phyloP scores from a whole-genome alignment of 2,329 filamentous ascomycete genomes.

The Trichoderma sp. region DNA sequence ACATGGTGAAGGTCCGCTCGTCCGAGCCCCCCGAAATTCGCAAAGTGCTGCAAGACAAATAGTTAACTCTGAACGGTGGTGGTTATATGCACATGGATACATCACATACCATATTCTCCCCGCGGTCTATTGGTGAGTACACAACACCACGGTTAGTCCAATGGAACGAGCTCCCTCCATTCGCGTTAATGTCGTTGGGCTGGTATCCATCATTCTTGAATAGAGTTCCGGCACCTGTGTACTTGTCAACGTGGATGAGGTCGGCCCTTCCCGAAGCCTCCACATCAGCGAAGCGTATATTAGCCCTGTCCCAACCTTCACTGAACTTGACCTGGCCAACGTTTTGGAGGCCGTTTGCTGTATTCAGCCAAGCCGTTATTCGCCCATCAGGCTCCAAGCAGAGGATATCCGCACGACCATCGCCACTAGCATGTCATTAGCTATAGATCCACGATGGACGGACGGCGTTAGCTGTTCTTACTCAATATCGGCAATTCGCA shows the following conservation, averaged over 20 bases:
- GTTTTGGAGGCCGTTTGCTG: not conserved
- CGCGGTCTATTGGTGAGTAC: conserved; percentile 4
- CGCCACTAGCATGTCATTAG: conserved; percentile 4
- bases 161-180: not conserved
- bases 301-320: conserved; percentile 4
- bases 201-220: conserved; percentile 8
- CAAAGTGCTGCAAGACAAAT: not conserved
- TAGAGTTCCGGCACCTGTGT: not conserved
- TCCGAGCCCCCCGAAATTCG: not conserved
- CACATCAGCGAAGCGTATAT: conserved; percentile 7
- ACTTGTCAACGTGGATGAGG: conserved; percentile 9
- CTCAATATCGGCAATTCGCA: conserved; percentile 6
- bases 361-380: conserved; percentile 7
- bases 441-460: not conserved
- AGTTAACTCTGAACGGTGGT: not conserved
- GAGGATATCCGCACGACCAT: conserved; percentile 3
- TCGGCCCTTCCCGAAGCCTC: conserved; percentile 15
- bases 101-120: conserved; percentile 11
- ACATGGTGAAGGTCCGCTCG: conserved; percentile 10
- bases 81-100: not conserved
- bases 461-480: not conserved
- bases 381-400: conserved; percentile 1
- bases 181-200: not conserved
- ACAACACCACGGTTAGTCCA: conserved; percentile 6
- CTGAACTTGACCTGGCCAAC: conserved; percentile 10